A percentile compares a stretch with the other conserved stretches of the same genome.
These are phyloP conservation scores for Talaromyces sp. DNA, from an alignment of 2,329 filamentous ascomycete species.

Conservation along the genomic window DNA sequence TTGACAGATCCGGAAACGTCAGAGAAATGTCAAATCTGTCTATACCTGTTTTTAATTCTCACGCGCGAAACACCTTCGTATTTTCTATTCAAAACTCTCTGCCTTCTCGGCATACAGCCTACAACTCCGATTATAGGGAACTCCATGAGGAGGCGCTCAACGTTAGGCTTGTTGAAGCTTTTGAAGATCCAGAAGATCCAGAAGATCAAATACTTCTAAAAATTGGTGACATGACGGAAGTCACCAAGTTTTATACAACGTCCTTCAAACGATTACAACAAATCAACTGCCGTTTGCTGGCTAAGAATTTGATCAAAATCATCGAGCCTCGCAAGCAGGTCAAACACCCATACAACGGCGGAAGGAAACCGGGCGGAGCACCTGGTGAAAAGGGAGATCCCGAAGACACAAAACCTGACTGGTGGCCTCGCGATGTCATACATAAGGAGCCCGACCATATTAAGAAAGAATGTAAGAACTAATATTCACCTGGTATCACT, in stretches of 20 bases:
- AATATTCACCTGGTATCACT: neutral
- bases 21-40: conserved; percentile 16
- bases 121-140: neutral
- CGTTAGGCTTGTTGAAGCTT: neutral
- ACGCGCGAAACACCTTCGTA: too few species aligned
- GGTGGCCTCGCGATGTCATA: conserved; percentile 36
- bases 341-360: conserved; percentile 49
- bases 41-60: too few species aligned
- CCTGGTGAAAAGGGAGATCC: conserved; percentile 40
- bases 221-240: conserved; percentile 39
- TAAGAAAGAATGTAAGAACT: conserved; percentile 43
- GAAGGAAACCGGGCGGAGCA: conserved; percentile 32
- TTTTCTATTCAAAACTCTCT: too few species aligned
- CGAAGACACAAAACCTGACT: conserved; percentile 33
- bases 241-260: conserved; percentile 40
- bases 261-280: conserved; percentile 46
- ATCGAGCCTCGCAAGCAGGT: conserved; percentile 50
- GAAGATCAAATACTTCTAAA: conserved; percentile 32
- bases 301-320: conserved; percentile 47
- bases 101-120: too few species aligned
- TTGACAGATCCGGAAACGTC: conserved; percentile 12
- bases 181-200: conserved; percentile 26
- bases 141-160: conserved; percentile 1
- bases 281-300: conserved; percentile 44
- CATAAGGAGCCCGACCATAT: conserved; percentile 52